phyloP scores from a whole-genome alignment of 1,284 basidiomycete species.

The Wolfiporia cocos region DNA sequence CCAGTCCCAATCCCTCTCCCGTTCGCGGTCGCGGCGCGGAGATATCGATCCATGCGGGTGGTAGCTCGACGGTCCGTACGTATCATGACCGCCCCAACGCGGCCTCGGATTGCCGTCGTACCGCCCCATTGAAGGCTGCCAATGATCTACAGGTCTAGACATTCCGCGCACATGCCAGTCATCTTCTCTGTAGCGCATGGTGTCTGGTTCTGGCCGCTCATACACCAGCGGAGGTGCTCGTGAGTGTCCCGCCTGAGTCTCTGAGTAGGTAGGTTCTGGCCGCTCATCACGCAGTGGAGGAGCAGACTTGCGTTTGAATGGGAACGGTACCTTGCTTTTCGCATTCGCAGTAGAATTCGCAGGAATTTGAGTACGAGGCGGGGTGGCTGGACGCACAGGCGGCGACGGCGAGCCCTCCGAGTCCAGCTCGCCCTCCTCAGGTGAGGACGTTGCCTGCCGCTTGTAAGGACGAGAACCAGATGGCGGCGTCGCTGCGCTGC shows the following conservation, averaged over 20 bases:
- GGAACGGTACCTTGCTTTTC: slow-evolving; percentile 47
- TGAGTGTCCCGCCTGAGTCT: slow-evolving; percentile 2
- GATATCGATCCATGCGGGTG: no score
- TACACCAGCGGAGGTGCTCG: slow-evolving; percentile 27
- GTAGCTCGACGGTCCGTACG: no score
- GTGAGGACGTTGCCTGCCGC: slow-evolving; percentile 51
- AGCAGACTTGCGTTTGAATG: slow-evolving; percentile 57
- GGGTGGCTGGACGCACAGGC: slow-evolving; percentile 16
- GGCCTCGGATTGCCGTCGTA: slow-evolving; percentile 15
- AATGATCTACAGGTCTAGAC: slow-evolving; percentile 15
- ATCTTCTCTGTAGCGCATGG: slow-evolving; percentile 30
- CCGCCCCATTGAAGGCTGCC: slow-evolving; percentile 16
- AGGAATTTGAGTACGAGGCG: no score
- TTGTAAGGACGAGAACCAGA: slow-evolving; percentile 44
- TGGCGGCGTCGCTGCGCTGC: slow-evolving; percentile 46
- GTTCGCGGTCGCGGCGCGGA: slow-evolving; percentile 11
- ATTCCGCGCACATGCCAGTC: slow-evolving; percentile 15
- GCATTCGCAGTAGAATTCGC: no score
- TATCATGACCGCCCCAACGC: no score
- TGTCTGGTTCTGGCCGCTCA: slow-evolving; percentile 38
- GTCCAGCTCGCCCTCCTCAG: slow-evolving; percentile 76
- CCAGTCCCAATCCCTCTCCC: no score
- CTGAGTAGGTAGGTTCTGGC: slow-evolving; percentile 10
- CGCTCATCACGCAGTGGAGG: slow-evolving; percentile 11
- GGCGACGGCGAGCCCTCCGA: slow-evolving; percentile 30